These are phyloP conservation scores for Zalaria sp. DNA, from an alignment of 2,329 filamentous ascomycete species.

Conservation along the genomic window DNA sequence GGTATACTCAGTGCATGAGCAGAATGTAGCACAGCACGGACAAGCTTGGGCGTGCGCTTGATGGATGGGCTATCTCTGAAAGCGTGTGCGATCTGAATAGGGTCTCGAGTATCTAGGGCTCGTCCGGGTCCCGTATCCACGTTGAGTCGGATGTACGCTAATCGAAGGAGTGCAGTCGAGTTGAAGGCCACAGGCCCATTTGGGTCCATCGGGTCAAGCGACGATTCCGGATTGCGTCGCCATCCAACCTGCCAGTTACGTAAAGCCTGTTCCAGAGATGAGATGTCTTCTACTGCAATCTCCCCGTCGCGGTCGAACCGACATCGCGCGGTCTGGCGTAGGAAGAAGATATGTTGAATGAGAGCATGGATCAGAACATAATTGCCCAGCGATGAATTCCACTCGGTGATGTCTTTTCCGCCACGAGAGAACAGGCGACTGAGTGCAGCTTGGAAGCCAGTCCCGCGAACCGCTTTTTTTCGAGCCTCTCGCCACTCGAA, in stretches of 20 bases:
- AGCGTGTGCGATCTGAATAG: conserved; percentile 24
- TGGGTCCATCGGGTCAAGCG: conserved; percentile 21
- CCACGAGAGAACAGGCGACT: conserved; percentile 19
- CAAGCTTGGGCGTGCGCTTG: conserved; percentile 33
- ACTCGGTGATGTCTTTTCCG: conserved; percentile 17
- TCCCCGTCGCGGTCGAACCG: conserved; percentile 18
- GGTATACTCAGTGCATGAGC: conserved; percentile 43
- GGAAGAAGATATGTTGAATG: conserved; percentile 56
- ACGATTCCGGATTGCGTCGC: conserved; percentile 21
- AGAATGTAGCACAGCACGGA: conserved; percentile 37
- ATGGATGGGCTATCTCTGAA: conserved; percentile 25
- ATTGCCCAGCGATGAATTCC: conserved; percentile 35
- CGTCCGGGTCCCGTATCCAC: conserved; percentile 31
- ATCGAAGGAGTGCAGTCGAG: conserved; percentile 30
- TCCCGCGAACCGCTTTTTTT: conserved; percentile 12
- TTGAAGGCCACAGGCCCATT: conserved; percentile 25
- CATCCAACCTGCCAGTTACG: conserved; percentile 21
- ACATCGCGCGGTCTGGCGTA: conserved; percentile 38
- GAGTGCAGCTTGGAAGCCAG: conserved; percentile 19
- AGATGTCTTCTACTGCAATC: conserved; percentile 24
- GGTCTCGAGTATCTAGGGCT: conserved; percentile 30
- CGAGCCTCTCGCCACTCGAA: conserved; percentile 32
- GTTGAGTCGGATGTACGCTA: conserved; percentile 34
- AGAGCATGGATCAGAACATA: conserved; percentile 60
- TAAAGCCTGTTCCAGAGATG: conserved; percentile 24